Base-by-base conservation (phyloP, 805 yeast species). In the Pichia sporocuriosa region DNA sequence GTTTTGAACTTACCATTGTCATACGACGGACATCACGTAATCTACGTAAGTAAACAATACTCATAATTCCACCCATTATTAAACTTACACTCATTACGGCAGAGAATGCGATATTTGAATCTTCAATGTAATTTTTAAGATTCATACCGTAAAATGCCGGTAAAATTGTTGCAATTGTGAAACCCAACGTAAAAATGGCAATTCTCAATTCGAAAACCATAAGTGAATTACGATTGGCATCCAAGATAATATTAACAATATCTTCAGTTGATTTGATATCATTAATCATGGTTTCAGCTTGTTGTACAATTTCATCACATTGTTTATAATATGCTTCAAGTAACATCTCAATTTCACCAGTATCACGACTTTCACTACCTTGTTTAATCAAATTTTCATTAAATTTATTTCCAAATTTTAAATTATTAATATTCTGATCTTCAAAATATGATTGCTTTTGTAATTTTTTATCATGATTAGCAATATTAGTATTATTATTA, bases 121-220 rank as follows among this genome's bases (percentile, higher is more conserved):
- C 85, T 57, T 84, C 94, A 5, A 84, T 76, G 54, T 79, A 84
- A 53, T 84, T 84, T 48, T 81, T 81, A 53, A 84, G 64, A 55
- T 84, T 84, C 94, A 84, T 84, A 26, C 95, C 96, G 55, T 85
- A 89, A 52, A 88, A 80, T 7, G 95, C 95, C 2, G 96, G 95
- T 1, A 86, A 53, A 17, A 85, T 65, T 1, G 95, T 82, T 1
- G 95, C 95, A 19, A 85, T 82, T 0, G 95, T 84, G 55, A 85
- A 75, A 0, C 95, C 95, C 27, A 89, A 61, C 0, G 96, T 86
- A 48, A 84, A 85, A 21, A 89, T 82, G 0, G 94, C 78, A 13
- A 88, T 77, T 53, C 84, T 82, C 48, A 89, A 66, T 55, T 89
- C 95, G 51, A 83, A 79, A 43, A 89, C 70, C 95, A 89, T 86